Conservation (phyloP, 2,329 filamentous ascomycete genomes). For the Aspergillus sp. region DNA sequence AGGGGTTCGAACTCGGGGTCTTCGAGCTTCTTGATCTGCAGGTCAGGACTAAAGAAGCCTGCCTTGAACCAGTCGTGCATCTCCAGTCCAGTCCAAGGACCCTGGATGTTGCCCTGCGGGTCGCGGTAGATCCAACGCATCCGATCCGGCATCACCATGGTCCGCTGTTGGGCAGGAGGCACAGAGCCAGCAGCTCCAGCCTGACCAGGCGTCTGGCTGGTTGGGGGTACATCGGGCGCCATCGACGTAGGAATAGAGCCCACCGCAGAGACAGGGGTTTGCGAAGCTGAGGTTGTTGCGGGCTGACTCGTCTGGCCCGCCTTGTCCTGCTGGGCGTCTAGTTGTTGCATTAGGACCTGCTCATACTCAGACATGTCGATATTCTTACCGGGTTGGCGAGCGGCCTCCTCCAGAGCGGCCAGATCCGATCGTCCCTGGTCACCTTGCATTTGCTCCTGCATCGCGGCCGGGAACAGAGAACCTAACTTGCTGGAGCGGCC, state of each 20-base stretch:
- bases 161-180: conserved; percentile 69
- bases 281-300: conserved; percentile 35
- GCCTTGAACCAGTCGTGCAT: conserved; percentile 99
- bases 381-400: conserved; percentile 59
- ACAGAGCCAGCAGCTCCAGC: conserved; percentile 60
- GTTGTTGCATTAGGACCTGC: conserved; percentile 3
- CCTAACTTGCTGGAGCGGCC: conserved; percentile 80
- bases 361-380: neutral
- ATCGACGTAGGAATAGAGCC: conserved; percentile 35
- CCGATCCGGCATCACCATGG: conserved; percentile 98
- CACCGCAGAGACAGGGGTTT: conserved; percentile 41
- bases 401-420: conserved; percentile 58
- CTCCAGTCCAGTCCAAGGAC: conserved; percentile 92
- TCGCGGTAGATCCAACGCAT: conserved; percentile 99
- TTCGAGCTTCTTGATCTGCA: conserved; percentile 92
- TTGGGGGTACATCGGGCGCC: conserved; percentile 33
- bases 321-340: conserved; percentile 35
- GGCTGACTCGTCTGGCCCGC: conserved; percentile 31
- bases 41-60: conserved; percentile 92
- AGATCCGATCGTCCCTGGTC: conserved; percentile 62
- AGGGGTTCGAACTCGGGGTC: conserved; percentile 93
- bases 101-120: conserved; percentile 87
- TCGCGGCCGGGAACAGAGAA: conserved; percentile 80
- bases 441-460: conserved; percentile 86
- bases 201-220: conserved; percentile 39